Percentiles rank a stretch among this genome's conserved stretches.
Evolutionary conservation across 441 rosid species (phyloP).

Genomic region (Adansonia gregorii): DNA sequence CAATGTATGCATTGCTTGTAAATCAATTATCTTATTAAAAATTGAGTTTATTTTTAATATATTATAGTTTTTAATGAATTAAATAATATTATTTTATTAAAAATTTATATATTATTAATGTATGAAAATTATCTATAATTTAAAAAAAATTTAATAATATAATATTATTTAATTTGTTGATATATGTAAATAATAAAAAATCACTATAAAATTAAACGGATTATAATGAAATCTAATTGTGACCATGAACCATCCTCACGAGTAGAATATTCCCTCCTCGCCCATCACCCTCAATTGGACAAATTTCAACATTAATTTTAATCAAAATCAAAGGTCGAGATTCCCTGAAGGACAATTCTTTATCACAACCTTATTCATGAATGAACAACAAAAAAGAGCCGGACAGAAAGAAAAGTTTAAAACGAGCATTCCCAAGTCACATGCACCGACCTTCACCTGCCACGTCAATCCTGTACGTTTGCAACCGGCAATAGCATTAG

Average conservation of each 20-base stretch:
- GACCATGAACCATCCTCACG: not conserved
- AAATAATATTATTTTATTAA: too few relatives aligned
- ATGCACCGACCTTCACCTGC: constrained; percentile 38
- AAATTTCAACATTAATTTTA: not conserved
- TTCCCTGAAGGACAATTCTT: not conserved
- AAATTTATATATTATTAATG: too few relatives aligned
- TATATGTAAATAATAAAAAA: too few relatives aligned
- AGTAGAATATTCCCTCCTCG: not conserved
- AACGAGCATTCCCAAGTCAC: constrained; percentile 45
- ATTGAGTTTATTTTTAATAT: too few relatives aligned
- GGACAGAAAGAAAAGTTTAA: not conserved
- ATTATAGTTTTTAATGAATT: too few relatives aligned
- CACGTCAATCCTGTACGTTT: constrained; percentile 17
- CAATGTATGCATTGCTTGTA: too few relatives aligned
- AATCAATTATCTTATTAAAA: too few relatives aligned
- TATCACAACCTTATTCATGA: not conserved
- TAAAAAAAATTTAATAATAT: too few relatives aligned
- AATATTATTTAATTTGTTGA: too few relatives aligned
- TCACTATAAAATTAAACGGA: too few relatives aligned
- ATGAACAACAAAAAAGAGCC: not conserved
- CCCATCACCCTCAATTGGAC: not conserved
- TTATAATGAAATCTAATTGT: not conserved
- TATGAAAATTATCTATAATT: too few relatives aligned
- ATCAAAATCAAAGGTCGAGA: constrained; percentile 9
- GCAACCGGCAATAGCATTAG: constrained; percentile 42